Base-by-base conservation (phyloP, 2,329 filamentous ascomycete genomes). In the Didymosphaeria variabile region DNA sequence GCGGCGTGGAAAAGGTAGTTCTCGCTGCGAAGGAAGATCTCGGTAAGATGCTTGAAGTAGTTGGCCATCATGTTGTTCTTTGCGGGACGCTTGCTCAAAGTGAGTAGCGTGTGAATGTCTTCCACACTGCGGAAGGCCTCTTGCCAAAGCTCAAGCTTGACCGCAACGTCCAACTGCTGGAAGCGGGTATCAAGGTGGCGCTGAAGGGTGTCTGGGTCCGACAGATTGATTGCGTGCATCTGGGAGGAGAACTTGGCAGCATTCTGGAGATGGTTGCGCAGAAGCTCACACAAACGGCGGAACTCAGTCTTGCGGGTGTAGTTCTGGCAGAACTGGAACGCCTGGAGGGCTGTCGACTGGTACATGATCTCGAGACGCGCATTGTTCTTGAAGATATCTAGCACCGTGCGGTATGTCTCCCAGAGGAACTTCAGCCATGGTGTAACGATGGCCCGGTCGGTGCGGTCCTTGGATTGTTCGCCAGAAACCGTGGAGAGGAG, bases 41-140 rank as follows among this genome's bases (percentile, higher is more conserved):
- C 90, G 44, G 95, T 97, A 60, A 99, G 89, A 84, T 98, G 98
- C 86, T 99, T 95, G 82, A 98, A 99, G 87, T 99, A 99, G 85
- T 98, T 99, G 82, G 95, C 95, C 95, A 99, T 99, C 95, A 99
- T 98, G 77, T 97, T 86, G 79, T 97, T 97, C 90, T 98, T 98
- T 57, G 95, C 91, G 42, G 94, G 94, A 58, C 95, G 92, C 88
- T 98, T 98, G 90, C 94, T 98, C 71, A 98, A 87, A 84, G 91
- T 98, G 70, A 99, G 89, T 58, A 99, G 88, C 55, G 94, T 98
- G 84, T 99, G 95, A 71, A 98, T 98, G 78, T 99, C 95, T 83
- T 99, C 95, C 53, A 99, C 94, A 76, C 93, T 97, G 80, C 95
- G 92, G 91, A 99, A 99, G 67, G 95, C 95, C 84, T 99, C 95